Percentiles rank a stretch among this genome's conserved stretches.
Evolutionary conservation across 768 basidiomycete genomes (phyloP).

Genomic region (Tricholomella constricta): DNA sequence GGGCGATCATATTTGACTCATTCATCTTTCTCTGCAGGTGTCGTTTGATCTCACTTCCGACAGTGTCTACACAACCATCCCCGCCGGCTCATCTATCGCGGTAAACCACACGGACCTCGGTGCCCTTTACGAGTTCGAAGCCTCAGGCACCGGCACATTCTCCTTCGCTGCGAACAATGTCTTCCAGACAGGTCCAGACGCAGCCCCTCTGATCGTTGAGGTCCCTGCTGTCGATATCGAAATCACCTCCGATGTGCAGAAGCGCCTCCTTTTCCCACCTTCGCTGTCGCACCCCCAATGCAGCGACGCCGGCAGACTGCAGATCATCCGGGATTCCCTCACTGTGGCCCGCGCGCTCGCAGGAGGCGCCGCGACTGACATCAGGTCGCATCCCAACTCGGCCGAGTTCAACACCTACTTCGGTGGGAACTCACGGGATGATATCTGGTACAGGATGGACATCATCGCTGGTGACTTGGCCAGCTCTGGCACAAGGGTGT

Average conservation of each 20-base stretch:
- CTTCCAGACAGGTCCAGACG: slow-evolving; percentile 7
- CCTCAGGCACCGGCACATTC: slow-evolving; percentile 9
- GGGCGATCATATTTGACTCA: not conserved
- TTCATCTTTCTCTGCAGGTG: not conserved
- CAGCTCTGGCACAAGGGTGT: slow-evolving; percentile 8
- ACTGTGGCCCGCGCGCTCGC: slow-evolving; percentile 8
- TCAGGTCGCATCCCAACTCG: slow-evolving; percentile 6
- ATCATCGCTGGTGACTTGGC: slow-evolving; percentile 11
- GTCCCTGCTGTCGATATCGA: not conserved
- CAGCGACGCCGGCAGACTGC: not conserved
- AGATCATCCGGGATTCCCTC: slow-evolving; percentile 4
- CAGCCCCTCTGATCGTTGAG: not conserved
- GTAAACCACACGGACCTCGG: slow-evolving; percentile 13
- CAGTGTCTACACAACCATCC: slow-evolving; percentile 10
- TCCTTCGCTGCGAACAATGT: slow-evolving; percentile 1
- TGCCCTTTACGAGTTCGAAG: slow-evolving; percentile 9
- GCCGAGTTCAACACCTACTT: slow-evolving; percentile 7
- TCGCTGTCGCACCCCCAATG: slow-evolving; percentile 3
- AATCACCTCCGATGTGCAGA: slow-evolving; percentile 4
- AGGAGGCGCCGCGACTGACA: slow-evolving; percentile 6
- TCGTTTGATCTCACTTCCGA: slow-evolving; percentile 3
- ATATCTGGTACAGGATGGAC: slow-evolving; percentile 8
- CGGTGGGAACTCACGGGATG: slow-evolving; percentile 4
- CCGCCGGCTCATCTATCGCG: slow-evolving; percentile 9
- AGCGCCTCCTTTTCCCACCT: slow-evolving; percentile 1